phyloP scores from a whole-genome alignment of 2,329 filamentous ascomycete genomes.

The Pestalotiopsis sp. region DNA sequence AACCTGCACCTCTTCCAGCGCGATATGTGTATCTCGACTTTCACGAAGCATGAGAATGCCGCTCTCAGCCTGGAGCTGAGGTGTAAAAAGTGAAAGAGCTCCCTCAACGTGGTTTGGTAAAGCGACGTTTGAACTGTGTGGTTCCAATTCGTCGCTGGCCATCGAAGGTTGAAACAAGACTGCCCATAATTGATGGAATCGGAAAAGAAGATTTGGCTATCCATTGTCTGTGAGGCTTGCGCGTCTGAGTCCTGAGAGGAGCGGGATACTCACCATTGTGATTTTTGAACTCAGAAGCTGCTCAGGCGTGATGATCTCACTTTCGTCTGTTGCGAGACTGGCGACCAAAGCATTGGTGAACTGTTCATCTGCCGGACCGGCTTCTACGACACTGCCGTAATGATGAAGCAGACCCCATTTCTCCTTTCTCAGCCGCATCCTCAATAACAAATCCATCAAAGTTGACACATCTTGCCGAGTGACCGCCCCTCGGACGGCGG shows the following conservation, averaged over 20 bases:
- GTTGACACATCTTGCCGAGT: too few species aligned
- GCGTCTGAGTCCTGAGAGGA: background rate
- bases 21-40: background rate
- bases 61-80: background rate
- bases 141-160: background rate
- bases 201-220: background rate
- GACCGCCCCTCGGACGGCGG: background rate
- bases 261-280: background rate
- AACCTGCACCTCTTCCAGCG: background rate
- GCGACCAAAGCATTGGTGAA: background rate
- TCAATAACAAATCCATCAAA: background rate
- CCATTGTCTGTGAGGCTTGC: background rate
- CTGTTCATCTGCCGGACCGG: background rate
- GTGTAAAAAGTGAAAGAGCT: background rate
- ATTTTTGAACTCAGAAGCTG: background rate
- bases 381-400: background rate
- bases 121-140: background rate
- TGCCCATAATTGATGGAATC: constrained; percentile 4
- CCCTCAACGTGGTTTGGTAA: background rate
- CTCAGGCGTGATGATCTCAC: background rate
- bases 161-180: background rate
- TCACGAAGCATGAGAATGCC: background rate
- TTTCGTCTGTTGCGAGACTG: background rate
- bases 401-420: background rate
- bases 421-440: background rate